These are phyloP conservation scores for Nicotiana obtusifolia DNA, from an alignment of 257 asterid species.

Conservation along the genomic window DNA sequence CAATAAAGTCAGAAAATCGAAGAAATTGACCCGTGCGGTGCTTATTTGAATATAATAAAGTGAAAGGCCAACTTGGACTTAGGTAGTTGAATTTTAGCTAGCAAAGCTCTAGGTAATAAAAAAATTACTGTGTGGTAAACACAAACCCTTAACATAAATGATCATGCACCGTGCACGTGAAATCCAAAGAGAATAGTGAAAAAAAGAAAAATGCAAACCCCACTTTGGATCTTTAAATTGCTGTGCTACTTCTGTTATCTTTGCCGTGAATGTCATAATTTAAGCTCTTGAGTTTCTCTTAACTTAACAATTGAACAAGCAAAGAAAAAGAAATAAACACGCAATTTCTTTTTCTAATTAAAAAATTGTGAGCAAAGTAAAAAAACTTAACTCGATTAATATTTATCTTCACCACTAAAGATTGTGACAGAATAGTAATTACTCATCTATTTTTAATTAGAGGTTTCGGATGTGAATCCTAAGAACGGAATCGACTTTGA, in stretches of 20 bases:
- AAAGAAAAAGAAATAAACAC: no score
- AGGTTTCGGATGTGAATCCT: no score
- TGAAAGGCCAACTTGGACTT: not conserved
- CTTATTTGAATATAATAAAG: not conserved
- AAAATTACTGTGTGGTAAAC: not conserved
- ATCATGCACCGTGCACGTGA: conserved; percentile 12
- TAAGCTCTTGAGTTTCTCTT: not conserved
- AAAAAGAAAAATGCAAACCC: not conserved
- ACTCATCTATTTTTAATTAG: no score
- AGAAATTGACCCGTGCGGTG: conserved; percentile 53
- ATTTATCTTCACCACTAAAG: no score
- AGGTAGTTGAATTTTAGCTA: conserved; percentile 6
- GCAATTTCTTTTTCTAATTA: no score
- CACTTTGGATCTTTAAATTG: not conserved
- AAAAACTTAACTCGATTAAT: no score
- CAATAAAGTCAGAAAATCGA: conserved; percentile 36
- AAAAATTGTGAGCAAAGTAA: no score
- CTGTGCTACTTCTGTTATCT: not conserved
- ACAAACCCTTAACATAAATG: not conserved
- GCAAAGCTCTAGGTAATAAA: not conserved
- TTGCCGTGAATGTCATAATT: not conserved
- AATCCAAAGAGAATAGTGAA: not conserved
- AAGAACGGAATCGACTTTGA: no score
- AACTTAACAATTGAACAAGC: not conserved
- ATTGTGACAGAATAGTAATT: no score